Conservation (phyloP, 2,329 filamentous ascomycete species). For the Botrytis galanthina region DNA sequence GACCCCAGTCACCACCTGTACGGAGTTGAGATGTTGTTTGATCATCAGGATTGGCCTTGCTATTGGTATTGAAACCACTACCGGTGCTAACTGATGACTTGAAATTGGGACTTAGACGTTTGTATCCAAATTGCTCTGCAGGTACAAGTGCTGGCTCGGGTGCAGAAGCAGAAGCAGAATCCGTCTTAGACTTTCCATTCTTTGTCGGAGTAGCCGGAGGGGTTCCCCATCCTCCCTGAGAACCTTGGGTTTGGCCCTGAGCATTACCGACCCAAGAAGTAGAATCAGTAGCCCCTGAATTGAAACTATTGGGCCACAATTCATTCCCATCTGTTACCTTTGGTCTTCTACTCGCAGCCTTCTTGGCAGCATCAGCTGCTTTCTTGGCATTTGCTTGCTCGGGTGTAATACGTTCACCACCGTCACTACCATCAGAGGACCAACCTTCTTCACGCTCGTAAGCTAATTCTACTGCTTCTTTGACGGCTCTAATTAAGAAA, state of each 20-base stretch:
- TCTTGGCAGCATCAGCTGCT: slow-evolving; percentile 1
- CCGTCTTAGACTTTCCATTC: not conserved
- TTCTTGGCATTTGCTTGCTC: slow-evolving; percentile 6
- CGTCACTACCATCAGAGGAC: slow-evolving; percentile 20
- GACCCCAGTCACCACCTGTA: not conserved
- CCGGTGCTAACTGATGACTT: not conserved
- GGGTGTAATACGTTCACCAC: slow-evolving; percentile 16
- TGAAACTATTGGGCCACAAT: not conserved
- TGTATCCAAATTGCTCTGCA: slow-evolving; percentile 1
- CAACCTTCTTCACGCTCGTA: slow-evolving; percentile 18
- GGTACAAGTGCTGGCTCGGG: not conserved
- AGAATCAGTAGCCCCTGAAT: not conserved
- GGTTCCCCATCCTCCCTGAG: not conserved
- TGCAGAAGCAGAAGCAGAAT: not conserved
- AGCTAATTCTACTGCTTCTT: slow-evolving; percentile 16
- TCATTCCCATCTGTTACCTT: not conserved
- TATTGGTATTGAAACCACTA: not conserved
- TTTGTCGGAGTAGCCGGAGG: not conserved
- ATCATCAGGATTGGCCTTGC: not conserved
- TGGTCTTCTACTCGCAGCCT: not conserved
- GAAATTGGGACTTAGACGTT: not conserved
- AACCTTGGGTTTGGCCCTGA: not conserved
- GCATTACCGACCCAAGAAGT: not conserved
- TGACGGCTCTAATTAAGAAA: not conserved
- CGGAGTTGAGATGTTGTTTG: not conserved